Evolutionary conservation across 2,329 filamentous ascomycete genomes (phyloP).

Genomic region (Paraphoma chrysanthemicola): DNA sequence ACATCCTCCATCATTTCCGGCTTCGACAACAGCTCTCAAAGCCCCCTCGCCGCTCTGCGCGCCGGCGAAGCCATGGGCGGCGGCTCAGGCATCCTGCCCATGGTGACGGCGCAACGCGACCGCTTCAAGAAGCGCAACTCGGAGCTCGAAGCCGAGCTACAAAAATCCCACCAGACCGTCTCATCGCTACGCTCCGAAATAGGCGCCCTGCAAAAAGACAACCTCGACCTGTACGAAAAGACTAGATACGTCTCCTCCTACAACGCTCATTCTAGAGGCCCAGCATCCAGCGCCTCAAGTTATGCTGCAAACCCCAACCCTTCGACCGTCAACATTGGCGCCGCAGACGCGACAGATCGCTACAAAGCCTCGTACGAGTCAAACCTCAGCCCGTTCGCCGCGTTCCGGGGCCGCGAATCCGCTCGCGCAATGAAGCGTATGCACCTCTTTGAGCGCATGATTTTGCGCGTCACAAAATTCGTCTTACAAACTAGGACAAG

Average conservation of each 20-base stretch:
- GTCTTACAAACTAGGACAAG: slow-evolving; percentile 89
- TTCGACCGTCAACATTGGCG: slow-evolving; percentile 68
- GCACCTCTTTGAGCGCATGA: slow-evolving; percentile 86
- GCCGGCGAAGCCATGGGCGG: slow-evolving; percentile 72
- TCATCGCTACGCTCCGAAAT: slow-evolving; percentile 90
- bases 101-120: slow-evolving; percentile 97
- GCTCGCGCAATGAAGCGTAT: slow-evolving; percentile 90
- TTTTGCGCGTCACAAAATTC: slow-evolving; percentile 90
- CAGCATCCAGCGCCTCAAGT: slow-evolving; percentile 64
- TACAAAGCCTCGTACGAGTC: slow-evolving; percentile 94
- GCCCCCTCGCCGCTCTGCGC: slow-evolving; percentile 63
- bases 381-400: slow-evolving; percentile 93
- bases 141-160: slow-evolving; percentile 88
- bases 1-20: slow-evolving; percentile 98
- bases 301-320: slow-evolving; percentile 75
- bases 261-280: slow-evolving; percentile 76
- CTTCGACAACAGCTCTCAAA: slow-evolving; percentile 65
- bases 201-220: slow-evolving; percentile 92
- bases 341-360: slow-evolving; percentile 61
- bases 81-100: slow-evolving; percentile 89
- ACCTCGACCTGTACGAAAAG: slow-evolving; percentile 95
- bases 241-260: slow-evolving; percentile 95
- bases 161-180: slow-evolving; percentile 80
- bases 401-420: slow-evolving; percentile 92
- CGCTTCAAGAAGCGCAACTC: slow-evolving; percentile 96